Evolutionary conservation across 1,284 basidiomycete genomes (phyloP), one percentile per base, ranked within the genome.

Genomic region (Apiotrichum gracile): DNA sequence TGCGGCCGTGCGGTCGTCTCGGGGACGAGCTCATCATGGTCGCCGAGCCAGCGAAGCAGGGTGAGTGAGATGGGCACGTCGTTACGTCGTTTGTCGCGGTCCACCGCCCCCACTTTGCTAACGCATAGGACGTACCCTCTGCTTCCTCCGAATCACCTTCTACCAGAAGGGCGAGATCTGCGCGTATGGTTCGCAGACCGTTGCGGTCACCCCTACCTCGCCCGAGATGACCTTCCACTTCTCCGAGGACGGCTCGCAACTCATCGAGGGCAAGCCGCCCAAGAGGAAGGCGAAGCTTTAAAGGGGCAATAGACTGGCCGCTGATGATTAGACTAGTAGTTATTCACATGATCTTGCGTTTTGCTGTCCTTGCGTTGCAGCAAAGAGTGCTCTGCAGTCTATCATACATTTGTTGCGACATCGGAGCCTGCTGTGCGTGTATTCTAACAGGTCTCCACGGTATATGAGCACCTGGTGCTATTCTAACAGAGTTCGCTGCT

Each of bases 131-230:
- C 43, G 48, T 3, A 47, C 49, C 31, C 46, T 58, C 6, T 46
- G 45, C 34, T 58, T 58, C 35, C 49, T 52, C 14, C 48, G 52
- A 29, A 35, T 58, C 45, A 51, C 46, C 12, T 58, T 58, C 38
- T 35, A 37, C 37, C 43, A 45, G 13, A 43, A 49, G 21, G 56
- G 46, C 37, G 41, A 53, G 41, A 26, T 45, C 5, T 44, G 35
- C 22, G 52, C 42, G 22, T 51, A 45, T 22, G 56, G 56, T 5
- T 41, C 48, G 34, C 56, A 58, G 49, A 58, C 56, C 16, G 34
- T 49, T 37, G 56, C 56, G 8, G 52, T 58, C 29, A 9, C 25
- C 2, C 35, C 40, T 6, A 26, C 27, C 25, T 14, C 19, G 43
- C 25, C n/a, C 17, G 21, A 19, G 17, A 13, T 44, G 48, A 45